phyloP scores from a whole-genome alignment of 2,329 filamentous ascomycete genomes.

The Ascomycota sp. region DNA sequence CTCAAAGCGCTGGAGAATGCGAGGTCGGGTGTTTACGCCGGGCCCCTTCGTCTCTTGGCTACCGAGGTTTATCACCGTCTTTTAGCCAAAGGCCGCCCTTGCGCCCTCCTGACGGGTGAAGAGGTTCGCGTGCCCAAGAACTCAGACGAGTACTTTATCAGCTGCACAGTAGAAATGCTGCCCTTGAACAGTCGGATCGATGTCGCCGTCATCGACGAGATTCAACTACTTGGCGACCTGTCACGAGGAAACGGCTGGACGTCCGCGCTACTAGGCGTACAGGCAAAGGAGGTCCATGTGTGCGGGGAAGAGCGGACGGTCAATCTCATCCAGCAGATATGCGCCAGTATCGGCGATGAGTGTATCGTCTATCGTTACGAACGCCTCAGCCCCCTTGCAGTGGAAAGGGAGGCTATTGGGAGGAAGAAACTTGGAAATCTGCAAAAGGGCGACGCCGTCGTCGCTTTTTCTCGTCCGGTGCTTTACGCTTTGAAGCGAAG shows the following conservation, averaged over 20 bases:
- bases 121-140: conserved; percentile 53
- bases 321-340: conserved; percentile 57
- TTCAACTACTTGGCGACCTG: conserved; percentile 77
- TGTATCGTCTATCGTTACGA: conserved; percentile 67
- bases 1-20: conserved; percentile 64
- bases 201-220: conserved; percentile 93
- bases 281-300: conserved; percentile 75
- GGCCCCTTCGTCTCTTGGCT: conserved; percentile 70
- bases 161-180: conserved; percentile 87
- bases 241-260: conserved; percentile 91
- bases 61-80: conserved; percentile 91
- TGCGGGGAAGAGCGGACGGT: conserved; percentile 80
- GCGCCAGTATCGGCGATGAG: conserved; percentile 61
- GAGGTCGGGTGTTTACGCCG: conserved; percentile 67
- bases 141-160: conserved; percentile 40
- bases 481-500: conserved; percentile 63
- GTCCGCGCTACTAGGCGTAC: conserved; percentile 66
- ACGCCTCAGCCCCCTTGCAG: conserved; percentile 57
- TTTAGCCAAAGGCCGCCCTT: conserved; percentile 53
- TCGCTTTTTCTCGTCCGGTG: conserved; percentile 63
- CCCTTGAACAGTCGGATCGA: conserved; percentile 41
- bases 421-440: conserved; percentile 46
- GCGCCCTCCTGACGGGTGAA: conserved; percentile 76
- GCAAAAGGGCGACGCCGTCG: conserved; percentile 75
- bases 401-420: conserved; percentile 40